Evolutionary conservation across 768 basidiomycete species (phyloP).

Genomic region (Lactarius hengduanensis): DNA sequence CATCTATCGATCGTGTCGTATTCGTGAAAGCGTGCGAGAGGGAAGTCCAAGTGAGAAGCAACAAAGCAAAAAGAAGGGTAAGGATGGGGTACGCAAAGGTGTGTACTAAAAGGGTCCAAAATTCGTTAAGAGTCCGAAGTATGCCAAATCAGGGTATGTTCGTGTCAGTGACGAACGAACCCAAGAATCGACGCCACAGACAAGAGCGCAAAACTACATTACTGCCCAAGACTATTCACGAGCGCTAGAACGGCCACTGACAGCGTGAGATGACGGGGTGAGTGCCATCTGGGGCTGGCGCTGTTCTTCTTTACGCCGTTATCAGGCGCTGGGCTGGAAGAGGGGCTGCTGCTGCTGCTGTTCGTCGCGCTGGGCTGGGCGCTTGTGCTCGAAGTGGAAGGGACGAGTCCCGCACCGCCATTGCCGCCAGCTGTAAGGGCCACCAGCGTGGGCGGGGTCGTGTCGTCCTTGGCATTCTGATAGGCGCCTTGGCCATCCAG

Average conservation of each 20-base stretch:
- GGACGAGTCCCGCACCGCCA: constrained; percentile 16
- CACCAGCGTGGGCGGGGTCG: neutral
- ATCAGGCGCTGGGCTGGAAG: neutral
- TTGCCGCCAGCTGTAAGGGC: constrained; percentile 17
- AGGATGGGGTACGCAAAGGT: neutral
- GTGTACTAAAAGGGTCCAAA: neutral
- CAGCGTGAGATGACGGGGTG: neutral
- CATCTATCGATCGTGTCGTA: neutral
- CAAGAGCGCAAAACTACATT: neutral
- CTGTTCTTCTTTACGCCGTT: neutral
- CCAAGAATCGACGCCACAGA: neutral
- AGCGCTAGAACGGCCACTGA: neutral
- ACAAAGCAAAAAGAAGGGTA: too few species aligned
- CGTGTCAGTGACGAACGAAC: too few species aligned
- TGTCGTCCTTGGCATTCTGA: constrained; percentile 9
- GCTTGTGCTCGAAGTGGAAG: constrained; percentile 1
- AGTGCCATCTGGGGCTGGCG: neutral
- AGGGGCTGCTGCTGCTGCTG: neutral
- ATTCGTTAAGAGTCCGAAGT: neutral
- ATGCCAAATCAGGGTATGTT: neutral
- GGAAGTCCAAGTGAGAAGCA: neutral
- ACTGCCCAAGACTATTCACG: neutral
- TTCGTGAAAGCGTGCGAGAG: neutral
- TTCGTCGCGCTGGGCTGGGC: neutral
- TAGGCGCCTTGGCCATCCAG: constrained; percentile 29